Evolutionary conservation across 2,329 filamentous ascomycete species (phyloP).

Genomic region (Teratosphaeria viscida): DNA sequence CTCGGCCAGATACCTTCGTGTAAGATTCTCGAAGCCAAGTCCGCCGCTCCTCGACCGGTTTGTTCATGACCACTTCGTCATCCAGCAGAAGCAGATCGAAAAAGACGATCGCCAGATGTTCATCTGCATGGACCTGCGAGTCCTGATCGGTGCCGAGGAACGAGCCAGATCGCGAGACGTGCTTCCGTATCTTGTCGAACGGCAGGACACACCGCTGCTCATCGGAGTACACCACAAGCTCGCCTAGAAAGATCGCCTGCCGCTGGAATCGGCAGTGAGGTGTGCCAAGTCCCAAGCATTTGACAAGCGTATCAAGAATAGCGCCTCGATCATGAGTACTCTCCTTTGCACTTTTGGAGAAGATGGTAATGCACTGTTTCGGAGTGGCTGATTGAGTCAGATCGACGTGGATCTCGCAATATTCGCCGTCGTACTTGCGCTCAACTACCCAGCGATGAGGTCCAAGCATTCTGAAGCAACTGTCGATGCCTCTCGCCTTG

Average conservation of each 20-base stretch:
- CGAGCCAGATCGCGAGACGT: constrained; percentile 61
- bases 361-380: constrained; percentile 58
- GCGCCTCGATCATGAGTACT: constrained; percentile 60
- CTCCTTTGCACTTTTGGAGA: constrained; percentile 86
- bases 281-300: constrained; percentile 53
- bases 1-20: constrained; percentile 47
- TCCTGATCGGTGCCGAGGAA: constrained; percentile 60
- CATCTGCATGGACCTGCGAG: constrained; percentile 47
- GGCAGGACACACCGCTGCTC: constrained; percentile 53
- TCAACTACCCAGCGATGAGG: constrained; percentile 60
- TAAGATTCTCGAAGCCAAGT: constrained; percentile 49
- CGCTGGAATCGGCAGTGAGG: constrained; percentile 48
- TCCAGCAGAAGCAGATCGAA: constrained; percentile 52
- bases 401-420: constrained; percentile 79
- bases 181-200: constrained; percentile 75
- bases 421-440: constrained; percentile 75
- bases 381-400: constrained; percentile 37
- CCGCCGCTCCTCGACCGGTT: constrained; percentile 50
- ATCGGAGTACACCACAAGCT: constrained; percentile 69
- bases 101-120: constrained; percentile 51
- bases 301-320: constrained; percentile 53
- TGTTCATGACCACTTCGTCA: constrained; percentile 40
- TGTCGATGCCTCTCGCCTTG: constrained; percentile 50
- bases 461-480: constrained; percentile 57
- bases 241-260: constrained; percentile 71